Percentiles rank a stretch among this genome's conserved stretches.
These are phyloP conservation scores for Bipolaris gigantea DNA, from an alignment of 2,329 filamentous ascomycete genomes.

Conservation along the genomic window DNA sequence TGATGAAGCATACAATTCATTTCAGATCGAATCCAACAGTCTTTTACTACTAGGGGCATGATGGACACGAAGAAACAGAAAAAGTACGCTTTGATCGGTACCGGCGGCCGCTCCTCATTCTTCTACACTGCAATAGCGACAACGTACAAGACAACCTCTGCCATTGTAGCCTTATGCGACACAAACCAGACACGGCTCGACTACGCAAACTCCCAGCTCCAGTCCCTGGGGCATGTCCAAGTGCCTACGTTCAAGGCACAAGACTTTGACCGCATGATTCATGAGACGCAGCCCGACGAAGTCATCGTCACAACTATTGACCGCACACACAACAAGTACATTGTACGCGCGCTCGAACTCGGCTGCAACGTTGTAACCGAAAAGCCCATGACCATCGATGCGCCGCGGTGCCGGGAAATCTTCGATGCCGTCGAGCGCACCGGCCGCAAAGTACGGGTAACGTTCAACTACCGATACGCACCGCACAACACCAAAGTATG, in stretches of 20 bases:
- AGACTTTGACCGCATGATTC: conserved; percentile 62
- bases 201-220: conserved; percentile 57
- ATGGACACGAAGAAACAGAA: conserved; percentile 19
- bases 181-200: conserved; percentile 63
- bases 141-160: conserved; percentile 55
- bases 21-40: background rate
- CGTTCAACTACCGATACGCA: conserved; percentile 67
- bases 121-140: conserved; percentile 62
- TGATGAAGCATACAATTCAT: background rate
- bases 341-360: conserved; percentile 60
- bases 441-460: conserved; percentile 56
- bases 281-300: conserved; percentile 60
- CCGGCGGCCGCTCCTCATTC: conserved; percentile 62
- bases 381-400: conserved; percentile 67
- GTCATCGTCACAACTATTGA: conserved; percentile 67
- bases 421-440: conserved; percentile 58
- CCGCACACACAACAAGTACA: conserved; percentile 63
- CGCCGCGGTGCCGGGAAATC: conserved; percentile 57
- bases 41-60: conserved; percentile 8
- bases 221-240: conserved; percentile 50
- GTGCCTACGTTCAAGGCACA: conserved; percentile 59
- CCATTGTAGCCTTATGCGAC: conserved; percentile 61
- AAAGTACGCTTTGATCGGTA: conserved; percentile 60
- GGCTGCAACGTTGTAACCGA: conserved; percentile 65
- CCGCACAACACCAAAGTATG: conserved; percentile 66